These are phyloP conservation scores for Jaltomata sinuosa DNA, from an alignment of 257 asterid species.

Conservation along the genomic window DNA sequence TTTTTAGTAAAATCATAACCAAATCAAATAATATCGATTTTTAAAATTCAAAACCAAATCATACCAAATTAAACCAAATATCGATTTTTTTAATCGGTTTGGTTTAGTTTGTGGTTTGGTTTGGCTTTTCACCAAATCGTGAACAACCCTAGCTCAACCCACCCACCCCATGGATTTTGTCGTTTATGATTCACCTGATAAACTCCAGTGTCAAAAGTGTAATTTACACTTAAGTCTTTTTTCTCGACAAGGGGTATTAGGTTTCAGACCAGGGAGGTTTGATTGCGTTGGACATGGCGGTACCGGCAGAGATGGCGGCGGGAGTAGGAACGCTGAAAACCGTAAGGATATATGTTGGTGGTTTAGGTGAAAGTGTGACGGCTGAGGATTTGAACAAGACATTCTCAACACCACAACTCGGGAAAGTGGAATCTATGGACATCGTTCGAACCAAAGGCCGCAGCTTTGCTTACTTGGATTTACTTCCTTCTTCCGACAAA, in stretches of 20 bases:
- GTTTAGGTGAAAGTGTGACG: constrained; percentile 57
- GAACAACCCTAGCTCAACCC: too few relatives aligned
- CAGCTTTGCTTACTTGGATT: constrained; percentile 77
- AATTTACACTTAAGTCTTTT: not conserved
- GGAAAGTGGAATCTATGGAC: constrained; percentile 61
- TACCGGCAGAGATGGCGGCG: constrained; percentile 5
- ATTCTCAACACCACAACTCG: constrained; percentile 65
- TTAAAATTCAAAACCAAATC: too few relatives aligned
- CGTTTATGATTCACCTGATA: too few relatives aligned
- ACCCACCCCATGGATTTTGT: too few relatives aligned
- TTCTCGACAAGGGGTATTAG: not conserved
- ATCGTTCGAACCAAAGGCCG: constrained; percentile 76
- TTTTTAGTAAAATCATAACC: too few relatives aligned
- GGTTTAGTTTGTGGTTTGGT: too few relatives aligned
- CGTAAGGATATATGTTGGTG: constrained; percentile 65
- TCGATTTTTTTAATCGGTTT: too few relatives aligned
- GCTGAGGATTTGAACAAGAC: constrained; percentile 62
- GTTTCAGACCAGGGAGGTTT: not conserved
- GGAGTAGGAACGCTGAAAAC: not conserved
- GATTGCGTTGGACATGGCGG: too few relatives aligned
- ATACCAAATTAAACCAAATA: too few relatives aligned
- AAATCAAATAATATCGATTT: too few relatives aligned
- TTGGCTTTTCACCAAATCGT: too few relatives aligned
- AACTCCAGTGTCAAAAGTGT: not conserved
- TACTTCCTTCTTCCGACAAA: constrained; percentile 71